Conservation (phyloP, 352 stramenopile genomes). For the Phytophthora agathidicida region DNA sequence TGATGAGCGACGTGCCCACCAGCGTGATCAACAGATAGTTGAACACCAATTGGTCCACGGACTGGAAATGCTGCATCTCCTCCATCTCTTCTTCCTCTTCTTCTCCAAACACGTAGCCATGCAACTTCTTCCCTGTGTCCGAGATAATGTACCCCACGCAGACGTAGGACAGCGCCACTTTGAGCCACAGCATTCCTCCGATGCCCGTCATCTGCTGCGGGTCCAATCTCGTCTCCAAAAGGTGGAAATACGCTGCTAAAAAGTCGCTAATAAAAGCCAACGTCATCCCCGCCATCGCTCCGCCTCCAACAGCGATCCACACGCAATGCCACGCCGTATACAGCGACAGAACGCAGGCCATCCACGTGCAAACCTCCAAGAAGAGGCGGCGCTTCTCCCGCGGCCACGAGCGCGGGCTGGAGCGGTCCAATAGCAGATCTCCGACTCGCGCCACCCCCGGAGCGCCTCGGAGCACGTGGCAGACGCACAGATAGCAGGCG, state of each 20-base stretch:
- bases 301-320: conserved; percentile 49
- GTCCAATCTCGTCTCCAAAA: conserved; percentile 54
- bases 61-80: conserved; percentile 38
- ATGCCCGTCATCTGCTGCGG: conserved; percentile 35
- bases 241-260: conserved; percentile 54
- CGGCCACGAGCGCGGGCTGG: conserved; percentile 55
- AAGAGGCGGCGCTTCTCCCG: conserved; percentile 63
- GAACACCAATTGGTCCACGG: conserved; percentile 67
- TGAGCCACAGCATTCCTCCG: conserved; percentile 67
- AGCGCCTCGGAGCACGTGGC: conserved; percentile 41
- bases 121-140: conserved; percentile 48
- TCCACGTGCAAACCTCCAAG: conserved; percentile 77
- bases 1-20: conserved; percentile 73
- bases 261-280: conserved; percentile 67
- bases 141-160: conserved; percentile 75
- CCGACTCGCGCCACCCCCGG: conserved; percentile 28
- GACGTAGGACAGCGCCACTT: conserved; percentile 66
- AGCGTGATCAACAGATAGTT: conserved; percentile 79
- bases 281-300: conserved; percentile 42
- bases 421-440: conserved; percentile 57
- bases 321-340: conserved; percentile 63
- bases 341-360: conserved; percentile 70
- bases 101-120: conserved; percentile 44
- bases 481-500: conserved; percentile 53
- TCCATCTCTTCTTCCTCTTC: conserved; percentile 25